Evolutionary conservation across 805 yeast species (phyloP), one percentile per base, ranked within the genome.

Genomic region (Myxozyma nipponensis): DNA sequence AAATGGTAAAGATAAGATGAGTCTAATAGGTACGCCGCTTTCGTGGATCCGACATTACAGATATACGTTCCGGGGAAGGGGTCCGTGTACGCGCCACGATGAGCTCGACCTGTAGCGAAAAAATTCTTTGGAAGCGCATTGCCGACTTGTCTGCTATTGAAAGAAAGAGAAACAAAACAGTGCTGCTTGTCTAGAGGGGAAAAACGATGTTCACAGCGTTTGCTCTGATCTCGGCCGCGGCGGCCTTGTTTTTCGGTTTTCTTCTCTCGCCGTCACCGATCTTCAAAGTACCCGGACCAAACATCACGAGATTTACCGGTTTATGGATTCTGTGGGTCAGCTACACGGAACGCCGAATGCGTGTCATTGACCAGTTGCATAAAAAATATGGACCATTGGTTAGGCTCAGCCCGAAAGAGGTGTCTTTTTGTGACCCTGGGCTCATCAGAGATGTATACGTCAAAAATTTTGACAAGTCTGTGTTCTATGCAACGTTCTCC

Each of bases 321-420:
- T 66, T 70, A 26, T 69, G 70, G 63, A 70, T 72, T 18, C 64
- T 74, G 32, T 73, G 72, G 46, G 69, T 67, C 41, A 70, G 76
- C 38, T 70, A 79, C 69, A 53, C 65, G 10, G 79, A 76, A 51
- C 72, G 76, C 51, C 71, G 85, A 48, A 79, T 73, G 53, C 67
- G 69, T 28, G 69, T 67, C 34, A 76, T 82, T 2, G 76, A 79
- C 49, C 36, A 62, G 2, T 66, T 82, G 50, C 90, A 84, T 59
- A 42, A 62, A 41, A 63, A 68, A 50, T 81, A 81, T 58, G 90
- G 89, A 1, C 75, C 82, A 5, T 77, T 83, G 2, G 80, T 84
- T 3, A 69, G 84, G 21, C 65, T 84, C 13, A 73, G 80, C 1
- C 88, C 89, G 1, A 66, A 69, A 22, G 88, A 82, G 57, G 69